These are phyloP conservation scores for Camptophora hylomeconis DNA, from an alignment of 2,329 filamentous ascomycete genomes.

Conservation along the genomic window DNA sequence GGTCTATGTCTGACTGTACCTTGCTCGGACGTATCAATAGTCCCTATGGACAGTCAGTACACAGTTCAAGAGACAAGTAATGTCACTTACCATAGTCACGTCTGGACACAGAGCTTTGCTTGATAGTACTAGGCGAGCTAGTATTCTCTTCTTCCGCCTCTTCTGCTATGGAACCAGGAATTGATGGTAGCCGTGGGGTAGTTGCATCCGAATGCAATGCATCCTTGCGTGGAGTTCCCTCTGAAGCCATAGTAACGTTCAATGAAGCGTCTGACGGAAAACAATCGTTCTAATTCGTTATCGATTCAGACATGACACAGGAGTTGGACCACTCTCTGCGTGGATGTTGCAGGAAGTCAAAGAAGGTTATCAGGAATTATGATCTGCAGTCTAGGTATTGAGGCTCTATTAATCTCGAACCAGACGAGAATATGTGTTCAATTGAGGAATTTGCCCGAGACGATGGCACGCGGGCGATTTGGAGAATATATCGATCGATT, in stretches of 20 bases:
- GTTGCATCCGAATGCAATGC: not conserved
- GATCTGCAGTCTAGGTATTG: too few species aligned
- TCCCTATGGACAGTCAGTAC: not conserved
- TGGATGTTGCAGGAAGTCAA: too few species aligned
- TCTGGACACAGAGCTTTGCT: not conserved
- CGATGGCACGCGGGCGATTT: too few species aligned
- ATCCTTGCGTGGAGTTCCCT: not conserved
- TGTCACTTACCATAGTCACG: conserved; percentile 5
- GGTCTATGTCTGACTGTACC: conserved; percentile 1
- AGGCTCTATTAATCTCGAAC: too few species aligned
- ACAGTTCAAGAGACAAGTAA: not conserved
- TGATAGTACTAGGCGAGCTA: conserved; percentile 1
- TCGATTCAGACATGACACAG: too few species aligned
- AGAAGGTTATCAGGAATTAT: too few species aligned
- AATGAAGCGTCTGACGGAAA: too few species aligned
- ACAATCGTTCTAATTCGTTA: too few species aligned
- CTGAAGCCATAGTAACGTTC: conserved; percentile 1
- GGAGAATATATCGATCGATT: too few species aligned
- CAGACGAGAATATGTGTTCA: too few species aligned
- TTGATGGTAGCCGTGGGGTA: not conserved
- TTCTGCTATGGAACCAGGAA: conserved; percentile 4
- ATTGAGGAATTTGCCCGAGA: too few species aligned
- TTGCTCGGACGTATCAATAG: conserved; percentile 2
- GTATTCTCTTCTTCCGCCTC: conserved; percentile 3
- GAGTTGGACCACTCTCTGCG: too few species aligned